Percentiles rank a stretch among this genome's conserved stretches.
These are phyloP conservation scores for Jatropha multifida DNA, from an alignment of 441 rosid species.

Conservation along the genomic window DNA sequence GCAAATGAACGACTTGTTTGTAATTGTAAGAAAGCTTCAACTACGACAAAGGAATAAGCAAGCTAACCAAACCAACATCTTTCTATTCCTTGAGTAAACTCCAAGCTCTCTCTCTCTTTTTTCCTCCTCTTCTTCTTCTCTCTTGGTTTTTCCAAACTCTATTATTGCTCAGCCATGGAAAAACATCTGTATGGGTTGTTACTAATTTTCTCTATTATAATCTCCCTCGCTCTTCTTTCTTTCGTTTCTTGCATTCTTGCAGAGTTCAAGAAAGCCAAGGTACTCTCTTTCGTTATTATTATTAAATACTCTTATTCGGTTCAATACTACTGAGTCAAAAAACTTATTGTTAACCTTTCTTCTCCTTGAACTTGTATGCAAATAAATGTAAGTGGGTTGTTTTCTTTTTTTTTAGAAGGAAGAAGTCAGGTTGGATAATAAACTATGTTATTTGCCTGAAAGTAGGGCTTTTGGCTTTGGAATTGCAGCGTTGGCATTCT, in stretches of 20 bases:
- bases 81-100: conserved; percentile 32
- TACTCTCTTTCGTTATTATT: conserved; percentile 4
- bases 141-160: neutral
- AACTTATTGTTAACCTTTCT: no score
- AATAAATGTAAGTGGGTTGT: neutral
- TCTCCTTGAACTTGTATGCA: neutral
- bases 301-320: neutral
- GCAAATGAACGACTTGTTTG: conserved; percentile 29
- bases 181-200: conserved; percentile 23
- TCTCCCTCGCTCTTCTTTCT: conserved; percentile 49
- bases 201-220: conserved; percentile 30
- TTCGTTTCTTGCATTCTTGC: conserved; percentile 53
- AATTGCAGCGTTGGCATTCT: conserved; percentile 47
- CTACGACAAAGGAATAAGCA: conserved; percentile 22
- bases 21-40: conserved; percentile 19
- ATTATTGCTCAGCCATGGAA: conserved; percentile 29
- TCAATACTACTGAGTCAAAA: no score
- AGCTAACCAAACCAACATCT: neutral
- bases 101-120: conserved; percentile 16
- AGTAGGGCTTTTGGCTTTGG: conserved; percentile 57
- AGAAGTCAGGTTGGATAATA: conserved; percentile 61
- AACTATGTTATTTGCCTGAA: conserved; percentile 55
- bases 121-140: neutral
- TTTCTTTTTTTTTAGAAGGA: conserved; percentile 32
- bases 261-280: conserved; percentile 65